Evolutionary conservation across 352 stramenopile species (phyloP).

Genomic region (Phytophthora megakarya): DNA sequence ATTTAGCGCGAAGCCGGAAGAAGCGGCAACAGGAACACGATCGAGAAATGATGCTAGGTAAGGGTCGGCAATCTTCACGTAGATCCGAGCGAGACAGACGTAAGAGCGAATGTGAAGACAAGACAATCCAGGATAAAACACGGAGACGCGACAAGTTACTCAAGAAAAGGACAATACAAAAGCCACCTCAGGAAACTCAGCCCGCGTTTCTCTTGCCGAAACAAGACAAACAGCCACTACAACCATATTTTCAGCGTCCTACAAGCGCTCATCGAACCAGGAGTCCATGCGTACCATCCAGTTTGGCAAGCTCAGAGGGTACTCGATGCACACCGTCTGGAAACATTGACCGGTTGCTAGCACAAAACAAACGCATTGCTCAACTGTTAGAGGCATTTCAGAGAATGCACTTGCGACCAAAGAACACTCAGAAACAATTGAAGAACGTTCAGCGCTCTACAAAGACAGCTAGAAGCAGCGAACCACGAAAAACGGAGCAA

Average conservation of each 20-base stretch:
- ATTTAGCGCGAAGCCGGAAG: constrained; percentile 41
- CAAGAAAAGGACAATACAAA: constrained; percentile 16
- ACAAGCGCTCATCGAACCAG: constrained; percentile 10
- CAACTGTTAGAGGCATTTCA: constrained; percentile 22
- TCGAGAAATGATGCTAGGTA: constrained; percentile 32
- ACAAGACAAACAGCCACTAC: constrained; percentile 3
- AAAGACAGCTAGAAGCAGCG: background rate
- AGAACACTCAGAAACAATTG: constrained; percentile 16
- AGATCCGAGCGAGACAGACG: background rate
- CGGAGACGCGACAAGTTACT: constrained; percentile 21
- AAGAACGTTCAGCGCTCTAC: constrained; percentile 17
- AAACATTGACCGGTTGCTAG: background rate
- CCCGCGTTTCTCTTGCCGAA: background rate
- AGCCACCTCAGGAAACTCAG: background rate
- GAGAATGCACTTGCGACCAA: constrained; percentile 16
- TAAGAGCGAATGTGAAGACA: constrained; percentile 4
- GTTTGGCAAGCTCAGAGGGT: constrained; percentile 13
- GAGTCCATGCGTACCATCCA: constrained; percentile 14
- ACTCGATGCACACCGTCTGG: constrained; percentile 4
- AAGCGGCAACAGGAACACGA: constrained; percentile 34
- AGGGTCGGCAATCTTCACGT: constrained; percentile 6
- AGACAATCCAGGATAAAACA: constrained; percentile 19
- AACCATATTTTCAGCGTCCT: background rate
- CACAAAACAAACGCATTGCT: constrained; percentile 21
- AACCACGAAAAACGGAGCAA: background rate